These are phyloP conservation scores for Coemansia sp. DNA, from an alignment of 371 early-diverging fungal species.

Conservation along the genomic window DNA sequence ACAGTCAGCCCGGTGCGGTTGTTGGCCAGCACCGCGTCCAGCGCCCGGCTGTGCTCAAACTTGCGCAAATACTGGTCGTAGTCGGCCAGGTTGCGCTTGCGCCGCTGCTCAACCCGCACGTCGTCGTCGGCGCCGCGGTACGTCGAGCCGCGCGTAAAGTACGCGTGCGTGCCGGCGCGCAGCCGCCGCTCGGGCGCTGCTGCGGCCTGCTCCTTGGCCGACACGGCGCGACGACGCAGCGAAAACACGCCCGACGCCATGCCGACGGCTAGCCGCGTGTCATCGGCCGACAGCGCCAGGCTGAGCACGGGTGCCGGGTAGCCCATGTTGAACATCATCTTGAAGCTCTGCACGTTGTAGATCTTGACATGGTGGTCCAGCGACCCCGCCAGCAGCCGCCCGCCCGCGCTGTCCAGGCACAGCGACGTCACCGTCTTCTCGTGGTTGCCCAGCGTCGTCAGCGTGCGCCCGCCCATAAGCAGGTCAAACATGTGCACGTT, in stretches of 20 bases:
- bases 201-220: slow-evolving; percentile 55
- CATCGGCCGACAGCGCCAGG: slow-evolving; percentile 82
- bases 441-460: slow-evolving; percentile 80
- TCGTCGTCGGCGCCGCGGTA: slow-evolving; percentile 59
- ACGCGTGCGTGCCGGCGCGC: slow-evolving; percentile 62
- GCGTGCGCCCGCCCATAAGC: slow-evolving; percentile 73
- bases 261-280: slow-evolving; percentile 87
- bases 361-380: slow-evolving; percentile 95
- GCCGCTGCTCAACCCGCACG: slow-evolving; percentile 65
- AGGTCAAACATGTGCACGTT: slow-evolving; percentile 88
- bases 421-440: slow-evolving; percentile 93
- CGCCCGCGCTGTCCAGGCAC: slow-evolving; percentile 73
- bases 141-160: slow-evolving; percentile 69
- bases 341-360: slow-evolving; percentile 80
- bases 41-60: slow-evolving; percentile 85
- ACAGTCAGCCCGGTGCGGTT: slow-evolving; percentile 59
- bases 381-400: slow-evolving; percentile 83
- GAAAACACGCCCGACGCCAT: slow-evolving; percentile 90
- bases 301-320: slow-evolving; percentile 90
- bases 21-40: slow-evolving; percentile 71
- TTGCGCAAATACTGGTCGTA: slow-evolving; percentile 79
- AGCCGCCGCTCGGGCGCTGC: slow-evolving; percentile 55
- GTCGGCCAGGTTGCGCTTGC: slow-evolving; percentile 60
- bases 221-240: slow-evolving; percentile 73
- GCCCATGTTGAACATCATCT: slow-evolving; percentile 82